Percentiles rank a stretch among this genome's conserved stretches.
phyloP scores from a whole-genome alignment of 2,329 filamentous ascomycete genomes.

The Talaromyces sp. region DNA sequence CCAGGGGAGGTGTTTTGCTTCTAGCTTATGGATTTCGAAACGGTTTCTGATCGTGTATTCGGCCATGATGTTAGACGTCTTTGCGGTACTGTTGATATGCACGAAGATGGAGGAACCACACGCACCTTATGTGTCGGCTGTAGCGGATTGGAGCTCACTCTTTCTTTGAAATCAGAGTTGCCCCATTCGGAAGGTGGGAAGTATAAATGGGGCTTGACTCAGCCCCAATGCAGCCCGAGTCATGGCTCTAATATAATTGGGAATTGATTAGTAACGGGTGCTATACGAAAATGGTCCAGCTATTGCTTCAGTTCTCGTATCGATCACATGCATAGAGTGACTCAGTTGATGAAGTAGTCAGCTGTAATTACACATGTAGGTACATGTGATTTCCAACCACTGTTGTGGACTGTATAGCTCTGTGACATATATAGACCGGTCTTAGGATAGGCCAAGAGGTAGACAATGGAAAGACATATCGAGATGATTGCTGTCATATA shows the following conservation, averaged over 20 bases:
- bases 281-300: background rate
- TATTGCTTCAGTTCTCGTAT: background rate
- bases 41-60: constrained; percentile 10
- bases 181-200: background rate
- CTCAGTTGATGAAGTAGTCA: too few relatives aligned
- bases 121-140: background rate
- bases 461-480: background rate
- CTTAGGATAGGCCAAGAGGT: background rate
- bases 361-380: too few relatives aligned
- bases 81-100: background rate
- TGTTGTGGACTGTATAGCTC: too few relatives aligned
- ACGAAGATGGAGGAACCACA: background rate
- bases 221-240: background rate
- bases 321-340: too few relatives aligned
- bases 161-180: background rate
- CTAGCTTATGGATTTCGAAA: constrained; percentile 21
- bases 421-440: too few relatives aligned
- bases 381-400: too few relatives aligned
- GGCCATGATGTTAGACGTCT: background rate
- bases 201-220: background rate
- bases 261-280: background rate
- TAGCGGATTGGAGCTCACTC: background rate
- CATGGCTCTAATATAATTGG: background rate
- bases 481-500: background rate
- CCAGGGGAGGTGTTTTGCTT: constrained; percentile 18